A percentile compares a stretch with the other conserved stretches of the same genome.
These are phyloP conservation scores for Cryptococcus floricola DNA, from an alignment of 1,284 basidiomycete genomes.

Conservation along the genomic window DNA sequence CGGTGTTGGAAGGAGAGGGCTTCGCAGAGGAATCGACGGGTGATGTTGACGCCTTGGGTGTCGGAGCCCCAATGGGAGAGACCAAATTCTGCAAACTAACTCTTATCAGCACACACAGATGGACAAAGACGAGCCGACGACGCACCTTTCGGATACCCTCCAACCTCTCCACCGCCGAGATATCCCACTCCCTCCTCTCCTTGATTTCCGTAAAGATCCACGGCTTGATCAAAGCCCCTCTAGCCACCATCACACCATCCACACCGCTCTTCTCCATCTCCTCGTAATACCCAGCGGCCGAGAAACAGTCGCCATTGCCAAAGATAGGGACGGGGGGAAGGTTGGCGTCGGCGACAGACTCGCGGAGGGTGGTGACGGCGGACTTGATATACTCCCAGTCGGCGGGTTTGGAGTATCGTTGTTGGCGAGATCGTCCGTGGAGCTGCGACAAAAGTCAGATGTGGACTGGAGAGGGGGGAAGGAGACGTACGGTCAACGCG, in stretches of 20 bases:
- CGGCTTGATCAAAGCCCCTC: slow-evolving; percentile 91
- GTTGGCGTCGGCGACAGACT: slow-evolving; percentile 67
- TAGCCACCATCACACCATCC: slow-evolving; percentile 91
- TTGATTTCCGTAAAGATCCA: slow-evolving; percentile 97
- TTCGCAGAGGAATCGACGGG: slow-evolving; percentile 90
- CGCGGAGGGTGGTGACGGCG: slow-evolving; percentile 82
- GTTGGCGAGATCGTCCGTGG: slow-evolving; percentile 87
- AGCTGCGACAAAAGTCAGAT: slow-evolving; percentile 55
- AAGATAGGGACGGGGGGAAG: slow-evolving; percentile 84
- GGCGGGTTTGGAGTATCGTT: slow-evolving; percentile 79
- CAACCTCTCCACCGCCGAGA: slow-evolving; percentile 81
- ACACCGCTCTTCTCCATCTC: slow-evolving; percentile 73
- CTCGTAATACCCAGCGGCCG: slow-evolving; percentile 58
- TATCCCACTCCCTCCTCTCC: slow-evolving; percentile 90
- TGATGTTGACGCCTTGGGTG: slow-evolving; percentile 83
- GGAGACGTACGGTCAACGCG: slow-evolving; percentile 66
- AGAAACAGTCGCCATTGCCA: slow-evolving; percentile 92
- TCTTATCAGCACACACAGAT: neutral
- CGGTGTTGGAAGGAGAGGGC: slow-evolving; percentile 92
- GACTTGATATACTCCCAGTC: slow-evolving; percentile 85
- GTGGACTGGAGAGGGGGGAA: neutral
- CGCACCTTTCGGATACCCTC: slow-evolving; percentile 75
- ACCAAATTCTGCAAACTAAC: slow-evolving; percentile 74
- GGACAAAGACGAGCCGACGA: neutral
- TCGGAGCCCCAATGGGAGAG: slow-evolving; percentile 76